Percentiles rank a stretch among this genome's conserved stretches.
Evolutionary conservation across 345 rosid species (phyloP).

Genomic region (Boechera divaricarpa): DNA sequence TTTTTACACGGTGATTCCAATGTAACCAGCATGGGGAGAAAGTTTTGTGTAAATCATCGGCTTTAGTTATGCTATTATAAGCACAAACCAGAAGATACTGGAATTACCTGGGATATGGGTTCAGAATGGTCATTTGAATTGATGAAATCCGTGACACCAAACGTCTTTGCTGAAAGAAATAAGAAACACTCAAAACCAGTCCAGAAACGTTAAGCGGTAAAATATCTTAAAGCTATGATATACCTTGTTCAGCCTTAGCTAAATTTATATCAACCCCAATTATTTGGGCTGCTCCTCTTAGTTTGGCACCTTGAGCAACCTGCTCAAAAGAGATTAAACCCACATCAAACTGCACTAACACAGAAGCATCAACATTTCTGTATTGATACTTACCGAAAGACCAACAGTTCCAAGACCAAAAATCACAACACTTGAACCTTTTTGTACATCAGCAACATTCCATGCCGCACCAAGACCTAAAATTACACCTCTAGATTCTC

Average conservation of each 20-base stretch:
- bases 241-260: constrained; percentile 76
- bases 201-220: neutral
- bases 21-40: neutral
- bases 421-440: constrained; percentile 82
- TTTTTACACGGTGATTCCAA: neutral
- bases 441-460: constrained; percentile 83
- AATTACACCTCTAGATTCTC: constrained; percentile 21
- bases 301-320: constrained; percentile 96
- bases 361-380: constrained; percentile 4
- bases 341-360: neutral
- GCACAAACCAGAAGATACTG: neutral
- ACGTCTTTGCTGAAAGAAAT: constrained; percentile 68
- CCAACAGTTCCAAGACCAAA: constrained; percentile 97
- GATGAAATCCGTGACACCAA: constrained; percentile 81
- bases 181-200: constrained; percentile 16
- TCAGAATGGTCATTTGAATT: constrained; percentile 67
- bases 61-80: neutral
- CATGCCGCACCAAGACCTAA: constrained; percentile 97
- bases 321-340: constrained; percentile 38
- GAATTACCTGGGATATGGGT: constrained; percentile 81
- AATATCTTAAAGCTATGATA: constrained; percentile 16
- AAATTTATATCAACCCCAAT: constrained; percentile 89
- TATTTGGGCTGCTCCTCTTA: constrained; percentile 78
- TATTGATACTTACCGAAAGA: constrained; percentile 70
- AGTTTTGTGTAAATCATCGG: neutral